phyloP scores from a whole-genome alignment of 2,329 filamentous ascomycete species.

The Phialemonium atrogriseum region DNA sequence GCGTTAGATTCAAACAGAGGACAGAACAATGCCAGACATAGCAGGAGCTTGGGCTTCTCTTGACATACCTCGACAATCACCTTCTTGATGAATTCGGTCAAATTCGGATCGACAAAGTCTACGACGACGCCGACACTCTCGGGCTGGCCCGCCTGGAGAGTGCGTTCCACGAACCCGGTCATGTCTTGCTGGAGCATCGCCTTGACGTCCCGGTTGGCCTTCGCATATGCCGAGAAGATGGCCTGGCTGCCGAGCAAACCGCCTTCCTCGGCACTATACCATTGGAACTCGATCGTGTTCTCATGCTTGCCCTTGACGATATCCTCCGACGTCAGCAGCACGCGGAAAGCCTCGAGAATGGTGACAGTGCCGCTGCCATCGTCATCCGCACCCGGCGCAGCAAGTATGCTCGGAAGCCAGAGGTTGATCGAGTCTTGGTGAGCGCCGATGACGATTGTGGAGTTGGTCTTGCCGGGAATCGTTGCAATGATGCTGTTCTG shows the following conservation, averaged over 20 bases:
- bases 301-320: slow-evolving; percentile 62
- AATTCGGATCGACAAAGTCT: slow-evolving; percentile 74
- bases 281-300: slow-evolving; percentile 94
- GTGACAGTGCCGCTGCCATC: slow-evolving; percentile 91
- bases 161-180: slow-evolving; percentile 82
- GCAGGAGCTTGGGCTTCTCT: too few species aligned
- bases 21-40: slow-evolving; percentile 3
- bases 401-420: slow-evolving; percentile 73
- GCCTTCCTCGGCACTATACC: slow-evolving; percentile 88
- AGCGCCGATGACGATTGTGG: slow-evolving; percentile 80
- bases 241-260: slow-evolving; percentile 83
- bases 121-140: slow-evolving; percentile 90
- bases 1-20: too few species aligned
- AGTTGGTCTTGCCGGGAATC: slow-evolving; percentile 77
- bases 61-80: slow-evolving; percentile 63
- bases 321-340: slow-evolving; percentile 64
- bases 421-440: slow-evolving; percentile 96
- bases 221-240: slow-evolving; percentile 76
- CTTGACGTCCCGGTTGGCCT: slow-evolving; percentile 66
- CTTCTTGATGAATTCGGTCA: slow-evolving; percentile 87
- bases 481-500: slow-evolving; percentile 88
- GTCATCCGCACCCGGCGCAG: slow-evolving; percentile 90
- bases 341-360: slow-evolving; percentile 83
- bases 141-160: slow-evolving; percentile 69
- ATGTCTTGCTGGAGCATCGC: slow-evolving; percentile 99